Base-by-base conservation (phyloP, 2,329 filamentous ascomycete species). In the Aspergillus arachidicola region DNA sequence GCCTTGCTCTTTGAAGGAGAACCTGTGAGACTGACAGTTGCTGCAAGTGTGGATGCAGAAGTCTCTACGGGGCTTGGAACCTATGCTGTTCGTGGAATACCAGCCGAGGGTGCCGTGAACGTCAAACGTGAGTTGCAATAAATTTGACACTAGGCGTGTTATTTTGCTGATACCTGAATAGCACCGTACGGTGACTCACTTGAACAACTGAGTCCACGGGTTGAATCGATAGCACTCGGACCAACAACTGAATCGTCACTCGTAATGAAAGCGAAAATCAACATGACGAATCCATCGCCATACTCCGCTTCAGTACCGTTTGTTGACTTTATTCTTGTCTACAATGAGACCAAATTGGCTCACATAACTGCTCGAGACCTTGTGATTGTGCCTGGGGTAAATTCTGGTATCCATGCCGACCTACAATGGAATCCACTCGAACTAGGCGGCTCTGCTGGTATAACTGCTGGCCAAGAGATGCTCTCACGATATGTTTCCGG, bases 231-330 rank as follows among this genome's bases (percentile, higher is more conserved):
- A 41, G 85, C 85, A 67, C 87, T 98, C 61, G 74, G 91, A 46
- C 87, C 91, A 61, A 96, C 93, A 0, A 89, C 90, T 1, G 81
- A 85, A 41, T 87, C 87, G 3, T 91, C 91, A 4, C 82, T 97
- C 54, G 87, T 85, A 23, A 80, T 98, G 41, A 83, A 88, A 71
- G 91, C 91, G 16, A 79, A 83, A 45, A 84, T 96, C 71, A 96
- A 95, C 73, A 84, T 97, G 64, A 96, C 92, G 4, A 99, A 99
- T 72, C 94, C 94, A 1, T 96, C 94, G 0, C 85, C 89, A 4
- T 97, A 98, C 76, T 89, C 91, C 5, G 94, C 93, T 4, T 83
- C 82, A 2, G 83, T 98, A n/a, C 94, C 94, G 1, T 94, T 88
- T 66, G 79, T 92, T 66, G 93, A 91, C 73, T 85, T 96, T 50